Evolutionary conservation across 441 rosid genomes (phyloP).

Genomic region (Biscutella laevigata): DNA sequence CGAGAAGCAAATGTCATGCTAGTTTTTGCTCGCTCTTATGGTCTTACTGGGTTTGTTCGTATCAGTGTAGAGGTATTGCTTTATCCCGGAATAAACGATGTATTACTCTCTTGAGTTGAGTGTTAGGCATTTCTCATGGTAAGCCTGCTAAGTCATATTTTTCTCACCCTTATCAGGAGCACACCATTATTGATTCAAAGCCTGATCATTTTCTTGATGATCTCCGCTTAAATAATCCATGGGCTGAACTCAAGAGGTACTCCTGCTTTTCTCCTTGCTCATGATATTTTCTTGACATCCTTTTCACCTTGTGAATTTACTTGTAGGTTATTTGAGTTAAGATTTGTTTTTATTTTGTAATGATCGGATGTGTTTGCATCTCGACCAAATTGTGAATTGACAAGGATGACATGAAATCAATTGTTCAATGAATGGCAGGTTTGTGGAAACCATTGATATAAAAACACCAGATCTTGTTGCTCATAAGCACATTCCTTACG

Average conservation of each 20-base stretch:
- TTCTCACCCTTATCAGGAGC: conserved; percentile 49
- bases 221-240: conserved; percentile 85
- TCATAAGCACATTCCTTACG: conserved; percentile 87
- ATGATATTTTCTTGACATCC: neutral
- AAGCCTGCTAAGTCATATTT: neutral
- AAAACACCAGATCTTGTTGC: conserved; percentile 56
- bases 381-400: neutral
- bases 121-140: neutral
- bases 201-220: conserved; percentile 94
- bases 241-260: conserved; percentile 85
- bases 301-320: neutral
- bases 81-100: too few species aligned
- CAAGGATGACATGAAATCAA: too few species aligned
- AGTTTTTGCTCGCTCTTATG: conserved; percentile 88
- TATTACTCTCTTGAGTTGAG: too few species aligned
- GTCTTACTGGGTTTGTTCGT: conserved; percentile 82
- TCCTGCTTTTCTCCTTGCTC: neutral
- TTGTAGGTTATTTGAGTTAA: neutral
- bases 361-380: neutral
- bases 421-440: conserved; percentile 32
- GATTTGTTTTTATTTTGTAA: neutral
- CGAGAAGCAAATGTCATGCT: conserved; percentile 77
- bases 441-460: conserved; percentile 68
- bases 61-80: conserved; percentile 64
- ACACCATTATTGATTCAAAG: conserved; percentile 75